A percentile compares a stretch with the other conserved stretches of the same genome.
These are phyloP conservation scores for Phytophthora ohioensis DNA, from an alignment of 352 stramenopile species.

Conservation along the genomic window DNA sequence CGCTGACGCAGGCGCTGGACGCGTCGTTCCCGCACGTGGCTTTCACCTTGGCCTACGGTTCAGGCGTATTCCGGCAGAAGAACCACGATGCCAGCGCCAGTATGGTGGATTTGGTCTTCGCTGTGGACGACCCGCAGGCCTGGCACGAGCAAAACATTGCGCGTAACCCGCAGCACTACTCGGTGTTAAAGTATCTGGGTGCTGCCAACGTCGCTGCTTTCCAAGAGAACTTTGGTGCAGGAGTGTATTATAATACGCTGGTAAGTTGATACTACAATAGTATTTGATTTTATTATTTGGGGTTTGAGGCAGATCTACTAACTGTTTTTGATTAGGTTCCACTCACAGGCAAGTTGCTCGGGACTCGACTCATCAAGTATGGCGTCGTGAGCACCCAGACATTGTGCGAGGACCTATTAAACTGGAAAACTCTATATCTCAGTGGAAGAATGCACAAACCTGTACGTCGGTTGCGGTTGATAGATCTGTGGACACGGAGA, in stretches of 20 bases:
- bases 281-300: neutral
- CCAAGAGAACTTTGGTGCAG: constrained; percentile 83
- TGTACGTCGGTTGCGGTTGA: constrained; percentile 45
- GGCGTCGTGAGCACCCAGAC: constrained; percentile 86
- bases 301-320: neutral
- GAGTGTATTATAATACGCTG: constrained; percentile 90
- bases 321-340: constrained; percentile 51
- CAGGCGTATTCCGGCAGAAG: constrained; percentile 81
- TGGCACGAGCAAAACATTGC: constrained; percentile 88
- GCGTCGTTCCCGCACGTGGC: constrained; percentile 74
- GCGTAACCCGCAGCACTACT: constrained; percentile 85
- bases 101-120: constrained; percentile 92
- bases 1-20: constrained; percentile 63
- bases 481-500: neutral
- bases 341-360: constrained; percentile 59
- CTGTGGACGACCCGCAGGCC: constrained; percentile 76
- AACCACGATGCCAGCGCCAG: constrained; percentile 79
- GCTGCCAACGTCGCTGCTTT: constrained; percentile 62
- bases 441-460: constrained; percentile 90
- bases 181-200: constrained; percentile 77
- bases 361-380: constrained; percentile 89
- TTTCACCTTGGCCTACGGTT: constrained; percentile 89
- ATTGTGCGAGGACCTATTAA: constrained; percentile 75
- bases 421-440: constrained; percentile 90
- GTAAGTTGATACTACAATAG: constrained; percentile 24